These are phyloP conservation scores for Podosphaera xanthii DNA, from an alignment of 2,329 filamentous ascomycete species.

Conservation along the genomic window DNA sequence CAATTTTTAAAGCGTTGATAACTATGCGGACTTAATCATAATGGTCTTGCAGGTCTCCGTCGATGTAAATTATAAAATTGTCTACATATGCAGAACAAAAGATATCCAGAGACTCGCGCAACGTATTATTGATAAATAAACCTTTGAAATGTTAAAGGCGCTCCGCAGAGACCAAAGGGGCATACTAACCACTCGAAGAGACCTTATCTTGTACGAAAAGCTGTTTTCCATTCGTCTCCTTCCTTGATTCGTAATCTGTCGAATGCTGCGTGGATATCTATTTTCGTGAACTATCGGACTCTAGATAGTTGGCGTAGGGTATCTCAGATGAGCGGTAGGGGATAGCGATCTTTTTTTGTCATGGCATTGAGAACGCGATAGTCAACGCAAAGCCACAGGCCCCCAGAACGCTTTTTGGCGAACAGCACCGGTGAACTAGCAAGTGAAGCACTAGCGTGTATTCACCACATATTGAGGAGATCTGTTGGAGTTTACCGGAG, in stretches of 20 bases:
- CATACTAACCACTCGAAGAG: background rate
- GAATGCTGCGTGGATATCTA: background rate
- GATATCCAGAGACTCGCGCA: background rate
- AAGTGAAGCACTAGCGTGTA: too few species aligned
- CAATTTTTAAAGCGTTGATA: background rate
- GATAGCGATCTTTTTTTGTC: background rate
- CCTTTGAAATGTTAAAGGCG: background rate
- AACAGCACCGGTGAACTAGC: too few species aligned
- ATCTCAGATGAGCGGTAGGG: background rate
- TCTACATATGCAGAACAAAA: background rate
- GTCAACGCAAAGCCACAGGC: background rate
- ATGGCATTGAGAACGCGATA: background rate
- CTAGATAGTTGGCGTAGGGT: background rate
- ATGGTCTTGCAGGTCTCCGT: background rate
- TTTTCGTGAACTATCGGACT: background rate
- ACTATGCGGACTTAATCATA: background rate
- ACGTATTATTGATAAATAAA: background rate
- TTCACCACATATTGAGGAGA: too few species aligned
- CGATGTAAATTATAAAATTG: background rate
- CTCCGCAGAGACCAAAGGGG: background rate
- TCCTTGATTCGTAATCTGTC: background rate
- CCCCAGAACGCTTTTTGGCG: background rate
- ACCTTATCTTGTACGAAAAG: background rate
- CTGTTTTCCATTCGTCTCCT: slow-evolving; percentile 2
- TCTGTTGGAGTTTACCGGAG: too few species aligned